Base-by-base conservation (phyloP, 2,329 filamentous ascomycete genomes). In the Arthrobotrys entomopaga region DNA sequence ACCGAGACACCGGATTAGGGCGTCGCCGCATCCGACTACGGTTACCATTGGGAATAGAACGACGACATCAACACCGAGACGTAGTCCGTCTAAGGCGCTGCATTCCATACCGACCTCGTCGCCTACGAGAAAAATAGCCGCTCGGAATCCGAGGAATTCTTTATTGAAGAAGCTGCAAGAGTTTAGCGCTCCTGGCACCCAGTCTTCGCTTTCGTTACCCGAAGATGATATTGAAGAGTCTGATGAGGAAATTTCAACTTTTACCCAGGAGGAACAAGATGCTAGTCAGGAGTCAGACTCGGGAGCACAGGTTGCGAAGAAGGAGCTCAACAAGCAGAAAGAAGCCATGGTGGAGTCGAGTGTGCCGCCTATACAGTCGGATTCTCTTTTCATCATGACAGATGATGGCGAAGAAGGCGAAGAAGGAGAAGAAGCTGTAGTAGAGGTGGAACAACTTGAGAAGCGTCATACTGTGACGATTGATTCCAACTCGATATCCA, bases 1-100 rank as follows among this genome's bases (percentile, higher is more conserved):
- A 6, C 69, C 73, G 3, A 67, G 65, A 19, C 58, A 65, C 4
- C 84, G 86, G 0, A 90, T 87, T 79, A 85, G 90, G 38, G 82
- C 85, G 1, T 85, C 86, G 0, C 82, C 85, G 26, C 88, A 91
- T 78, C 83, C 89, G 59, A 90, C 91, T 19, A 91, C 90, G 1
- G 91, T 94, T 54, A 93, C 90, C 0, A 87, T 94, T 63, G 91
- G 90, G 0, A 85, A 89, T 75, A 86, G 85, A 52, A 91, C 89
- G 0, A 85, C 88, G 3, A 89, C 87, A 0, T 89, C 88, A 34
- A 85, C 92, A 15, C 69, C 69, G 16, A 73, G 66, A 16, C 69
- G 69, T 66, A 73, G 61, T 63, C 69, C 69, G 57, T 73, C 69
- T 38, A 73, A 66, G 50, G 69, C 52, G 61, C 61, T 53, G 34